Conservation (phyloP, 1,284 basidiomycete genomes). For the Papiliotrema fonsecae region DNA sequence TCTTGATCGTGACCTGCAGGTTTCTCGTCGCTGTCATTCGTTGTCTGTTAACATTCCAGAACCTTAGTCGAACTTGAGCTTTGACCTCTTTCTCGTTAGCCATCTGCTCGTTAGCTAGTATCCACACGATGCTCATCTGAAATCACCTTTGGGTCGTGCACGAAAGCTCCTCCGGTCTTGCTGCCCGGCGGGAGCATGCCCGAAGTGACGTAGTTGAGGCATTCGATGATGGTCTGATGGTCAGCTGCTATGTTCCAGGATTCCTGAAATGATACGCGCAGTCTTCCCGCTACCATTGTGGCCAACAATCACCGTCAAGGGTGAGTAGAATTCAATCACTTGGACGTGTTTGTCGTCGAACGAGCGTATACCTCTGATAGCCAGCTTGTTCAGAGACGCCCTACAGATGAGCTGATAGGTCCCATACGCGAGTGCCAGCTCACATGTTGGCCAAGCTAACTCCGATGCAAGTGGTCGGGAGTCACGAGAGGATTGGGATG, state of each 20-base stretch:
- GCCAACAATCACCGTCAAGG: conserved; percentile 97
- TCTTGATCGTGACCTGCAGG: conserved; percentile 89
- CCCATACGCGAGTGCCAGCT: neutral
- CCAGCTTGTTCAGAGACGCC: conserved; percentile 83
- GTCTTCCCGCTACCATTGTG: conserved; percentile 99
- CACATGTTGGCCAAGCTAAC: conserved; percentile 5
- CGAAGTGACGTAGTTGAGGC: conserved; percentile 97
- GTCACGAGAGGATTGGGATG: neutral
- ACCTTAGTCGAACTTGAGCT: conserved; percentile 93
- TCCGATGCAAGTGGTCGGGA: neutral
- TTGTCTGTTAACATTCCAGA: conserved; percentile 78
- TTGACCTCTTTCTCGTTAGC: conserved; percentile 98
- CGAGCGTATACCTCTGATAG: conserved; percentile 66
- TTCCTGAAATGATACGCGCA: conserved; percentile 37
- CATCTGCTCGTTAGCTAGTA: conserved; percentile 55
- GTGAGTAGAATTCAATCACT: conserved; percentile 95
- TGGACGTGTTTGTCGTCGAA: conserved; percentile 93
- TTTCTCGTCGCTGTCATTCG: conserved; percentile 92
- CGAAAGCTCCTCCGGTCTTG: conserved; percentile 85
- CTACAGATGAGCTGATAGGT: conserved; percentile 49
- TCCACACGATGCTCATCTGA: neutral
- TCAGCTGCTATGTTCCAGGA: neutral
- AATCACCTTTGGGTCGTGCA: conserved; percentile 83
- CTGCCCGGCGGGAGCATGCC: conserved; percentile 97
- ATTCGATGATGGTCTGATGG: conserved; percentile 86